These are phyloP conservation scores for Globisporangium middletonii DNA, from an alignment of 352 stramenopile species.

Conservation along the genomic window DNA sequence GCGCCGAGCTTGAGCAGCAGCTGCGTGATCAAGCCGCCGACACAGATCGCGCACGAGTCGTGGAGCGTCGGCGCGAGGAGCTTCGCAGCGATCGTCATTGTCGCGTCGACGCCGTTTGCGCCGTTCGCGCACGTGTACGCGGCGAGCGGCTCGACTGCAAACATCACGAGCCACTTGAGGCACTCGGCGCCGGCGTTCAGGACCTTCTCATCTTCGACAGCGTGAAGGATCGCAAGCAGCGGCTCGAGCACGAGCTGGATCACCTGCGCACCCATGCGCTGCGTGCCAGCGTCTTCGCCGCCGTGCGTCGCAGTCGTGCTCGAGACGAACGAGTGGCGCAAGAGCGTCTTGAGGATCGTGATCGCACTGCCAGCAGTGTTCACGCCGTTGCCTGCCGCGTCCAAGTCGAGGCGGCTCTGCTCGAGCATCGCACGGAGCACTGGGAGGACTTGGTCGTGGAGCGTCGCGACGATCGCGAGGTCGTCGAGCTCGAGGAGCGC, in stretches of 20 bases:
- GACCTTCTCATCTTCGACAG: constrained; percentile 71
- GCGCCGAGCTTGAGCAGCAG: constrained; percentile 65
- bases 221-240: constrained; percentile 47
- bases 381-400: constrained; percentile 44
- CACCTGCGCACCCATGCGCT: constrained; percentile 53
- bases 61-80: constrained; percentile 57
- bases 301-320: constrained; percentile 8
- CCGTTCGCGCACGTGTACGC: constrained; percentile 39
- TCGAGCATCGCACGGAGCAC: constrained; percentile 54
- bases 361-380: constrained; percentile 61
- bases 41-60: constrained; percentile 63
- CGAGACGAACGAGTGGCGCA: constrained; percentile 64
- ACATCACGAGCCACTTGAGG: constrained; percentile 83
- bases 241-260: constrained; percentile 73
- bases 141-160: constrained; percentile 54
- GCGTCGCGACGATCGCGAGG: constrained; percentile 38
- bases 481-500: constrained; percentile 64
- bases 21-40: constrained; percentile 77
- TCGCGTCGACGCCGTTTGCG: constrained; percentile 55
- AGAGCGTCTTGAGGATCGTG: constrained; percentile 65
- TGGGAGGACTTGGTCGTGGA: constrained; percentile 63
- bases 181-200: constrained; percentile 70
- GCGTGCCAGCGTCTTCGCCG: constrained; percentile 21
- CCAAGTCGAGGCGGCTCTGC: constrained; percentile 39
- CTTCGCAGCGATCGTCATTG: constrained; percentile 62